Conservation (phyloP, 257 asterid species). For the Solanum lignicaule region DNA sequence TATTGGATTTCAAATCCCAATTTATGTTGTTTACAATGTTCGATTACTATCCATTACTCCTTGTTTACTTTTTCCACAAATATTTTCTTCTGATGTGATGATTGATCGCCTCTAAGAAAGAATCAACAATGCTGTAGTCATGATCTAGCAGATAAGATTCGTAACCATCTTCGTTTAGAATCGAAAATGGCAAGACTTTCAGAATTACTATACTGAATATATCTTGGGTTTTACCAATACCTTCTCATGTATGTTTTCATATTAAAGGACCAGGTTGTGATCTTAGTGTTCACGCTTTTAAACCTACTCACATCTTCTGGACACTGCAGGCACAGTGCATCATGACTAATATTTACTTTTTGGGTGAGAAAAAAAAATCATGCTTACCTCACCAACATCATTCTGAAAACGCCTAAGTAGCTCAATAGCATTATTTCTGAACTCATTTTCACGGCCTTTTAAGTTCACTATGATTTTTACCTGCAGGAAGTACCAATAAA, state of each 20-base stretch:
- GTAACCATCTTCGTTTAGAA: background rate
- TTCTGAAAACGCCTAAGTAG: constrained; percentile 73
- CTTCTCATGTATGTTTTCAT: background rate
- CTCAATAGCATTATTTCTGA: constrained; percentile 81
- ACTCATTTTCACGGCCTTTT: constrained; percentile 92
- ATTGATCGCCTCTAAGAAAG: background rate
- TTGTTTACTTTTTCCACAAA: background rate
- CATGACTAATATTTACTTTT: background rate
- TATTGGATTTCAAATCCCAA: background rate
- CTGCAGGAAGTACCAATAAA: constrained; percentile 24
- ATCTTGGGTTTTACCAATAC: background rate
- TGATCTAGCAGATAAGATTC: background rate
- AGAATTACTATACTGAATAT: background rate
- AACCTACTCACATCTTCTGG: background rate
- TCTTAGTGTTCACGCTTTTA: background rate
- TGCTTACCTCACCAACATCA: constrained; percentile 79
- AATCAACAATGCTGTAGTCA: background rate
- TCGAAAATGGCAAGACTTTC: background rate
- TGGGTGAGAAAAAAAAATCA: background rate
- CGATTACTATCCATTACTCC: background rate
- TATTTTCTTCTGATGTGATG: background rate
- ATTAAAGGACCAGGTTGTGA: background rate
- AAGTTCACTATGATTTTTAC: constrained; percentile 83
- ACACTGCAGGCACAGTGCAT: background rate
- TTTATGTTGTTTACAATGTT: background rate